Evolutionary conservation across 2,329 filamentous ascomycete species (phyloP).

Genomic region (Aureobasidium sp.): DNA sequence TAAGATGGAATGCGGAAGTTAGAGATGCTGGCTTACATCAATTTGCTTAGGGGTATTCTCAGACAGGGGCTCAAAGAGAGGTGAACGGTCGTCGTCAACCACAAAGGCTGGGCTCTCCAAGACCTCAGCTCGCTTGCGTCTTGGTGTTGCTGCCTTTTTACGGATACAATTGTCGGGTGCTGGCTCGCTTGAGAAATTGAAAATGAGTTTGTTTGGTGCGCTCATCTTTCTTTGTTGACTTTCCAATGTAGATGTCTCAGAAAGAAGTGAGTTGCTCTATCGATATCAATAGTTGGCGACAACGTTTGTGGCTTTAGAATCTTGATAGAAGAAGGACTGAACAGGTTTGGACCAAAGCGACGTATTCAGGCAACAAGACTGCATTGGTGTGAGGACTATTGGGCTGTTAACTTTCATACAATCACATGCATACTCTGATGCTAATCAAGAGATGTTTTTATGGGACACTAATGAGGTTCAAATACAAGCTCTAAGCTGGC

Average conservation of each 20-base stretch:
- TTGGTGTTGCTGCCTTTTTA: neutral
- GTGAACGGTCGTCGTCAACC: neutral
- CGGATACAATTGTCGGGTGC: neutral
- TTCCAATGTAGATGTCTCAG: neutral
- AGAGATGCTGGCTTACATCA: neutral
- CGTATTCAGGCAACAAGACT: neutral
- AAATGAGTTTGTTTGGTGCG: neutral
- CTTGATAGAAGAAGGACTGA: neutral
- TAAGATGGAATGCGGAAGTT: neutral
- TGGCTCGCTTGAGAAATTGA: neutral
- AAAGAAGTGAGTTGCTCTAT: too few species aligned
- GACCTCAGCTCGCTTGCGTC: neutral
- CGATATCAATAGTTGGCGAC: neutral
- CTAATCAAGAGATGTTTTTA: neutral
- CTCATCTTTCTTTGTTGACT: neutral
- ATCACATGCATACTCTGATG: neutral
- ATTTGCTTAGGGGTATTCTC: neutral
- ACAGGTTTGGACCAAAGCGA: neutral
- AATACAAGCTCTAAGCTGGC: neutral
- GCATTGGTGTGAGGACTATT: neutral
- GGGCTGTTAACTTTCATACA: neutral
- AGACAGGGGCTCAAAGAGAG: constrained; percentile 4
- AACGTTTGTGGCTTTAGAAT: neutral
- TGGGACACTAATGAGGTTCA: neutral
- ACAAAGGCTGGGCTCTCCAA: neutral